A percentile compares a stretch with the other conserved stretches of the same genome.
Evolutionary conservation across 2,329 filamentous ascomycete species (phyloP).

Genomic region (Alternaria sp.): DNA sequence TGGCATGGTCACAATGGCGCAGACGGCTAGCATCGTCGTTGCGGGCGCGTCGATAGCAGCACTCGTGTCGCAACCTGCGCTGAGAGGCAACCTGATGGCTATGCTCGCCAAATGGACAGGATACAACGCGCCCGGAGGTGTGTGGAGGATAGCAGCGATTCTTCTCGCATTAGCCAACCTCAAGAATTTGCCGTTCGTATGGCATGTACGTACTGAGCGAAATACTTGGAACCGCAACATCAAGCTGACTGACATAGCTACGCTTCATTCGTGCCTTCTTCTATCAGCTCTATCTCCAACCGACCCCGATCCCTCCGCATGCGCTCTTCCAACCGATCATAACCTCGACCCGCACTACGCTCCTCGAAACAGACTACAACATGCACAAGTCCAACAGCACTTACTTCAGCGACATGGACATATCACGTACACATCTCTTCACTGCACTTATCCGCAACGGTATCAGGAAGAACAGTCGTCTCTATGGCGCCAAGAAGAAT

Average conservation of each 20-base stretch:
- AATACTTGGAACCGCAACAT: neutral
- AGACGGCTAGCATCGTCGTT: constrained; percentile 27
- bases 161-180: constrained; percentile 63
- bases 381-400: constrained; percentile 84
- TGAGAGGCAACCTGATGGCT: constrained; percentile 26
- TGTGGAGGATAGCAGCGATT: constrained; percentile 47
- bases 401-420: constrained; percentile 87
- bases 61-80: constrained; percentile 31
- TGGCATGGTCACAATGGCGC: constrained; percentile 30
- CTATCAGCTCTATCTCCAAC: constrained; percentile 58
- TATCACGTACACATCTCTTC: constrained; percentile 81
- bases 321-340: constrained; percentile 78
- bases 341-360: constrained; percentile 70
- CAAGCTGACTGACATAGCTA: constrained; percentile 42
- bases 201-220: constrained; percentile 68
- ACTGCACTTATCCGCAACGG: constrained; percentile 60
- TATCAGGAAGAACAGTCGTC: constrained; percentile 46
- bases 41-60: constrained; percentile 34
- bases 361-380: constrained; percentile 87
- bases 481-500: constrained; percentile 32
- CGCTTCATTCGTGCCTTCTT: constrained; percentile 57
- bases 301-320: constrained; percentile 58
- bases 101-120: constrained; percentile 36
- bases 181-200: constrained; percentile 77
- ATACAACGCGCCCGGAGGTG: constrained; percentile 41